These are phyloP conservation scores for Neurospora sp. DNA, from an alignment of 495 filamentous ascomycete genomes.

Conservation along the genomic window DNA sequence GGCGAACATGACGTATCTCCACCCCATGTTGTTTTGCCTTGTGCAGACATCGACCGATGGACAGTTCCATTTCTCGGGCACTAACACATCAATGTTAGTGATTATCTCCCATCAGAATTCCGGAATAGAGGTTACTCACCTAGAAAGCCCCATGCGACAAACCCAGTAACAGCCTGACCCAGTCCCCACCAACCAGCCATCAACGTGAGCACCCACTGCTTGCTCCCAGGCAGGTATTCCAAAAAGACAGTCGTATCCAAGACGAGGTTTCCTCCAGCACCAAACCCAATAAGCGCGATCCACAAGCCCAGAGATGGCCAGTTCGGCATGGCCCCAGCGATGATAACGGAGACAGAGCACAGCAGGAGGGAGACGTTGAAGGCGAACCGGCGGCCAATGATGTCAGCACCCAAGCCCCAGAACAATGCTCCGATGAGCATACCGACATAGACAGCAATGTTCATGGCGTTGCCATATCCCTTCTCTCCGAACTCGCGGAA, in stretches of 20 bases:
- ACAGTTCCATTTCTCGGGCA: constrained; percentile 45
- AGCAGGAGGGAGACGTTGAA: constrained; percentile 66
- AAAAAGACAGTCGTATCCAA: constrained; percentile 68
- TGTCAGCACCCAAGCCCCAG: constrained; percentile 70
- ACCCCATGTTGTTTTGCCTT: constrained; percentile 62
- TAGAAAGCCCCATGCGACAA: constrained; percentile 70
- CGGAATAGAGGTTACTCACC: constrained; percentile 30
- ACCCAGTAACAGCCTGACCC: constrained; percentile 57
- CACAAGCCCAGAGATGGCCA: constrained; percentile 58
- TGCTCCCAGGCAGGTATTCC: constrained; percentile 65
- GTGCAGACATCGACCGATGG: constrained; percentile 45
- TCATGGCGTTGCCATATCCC: constrained; percentile 44
- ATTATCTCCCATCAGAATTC: not conserved
- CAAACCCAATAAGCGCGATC: constrained; percentile 58
- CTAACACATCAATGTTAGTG: constrained; percentile 9
- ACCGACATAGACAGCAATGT: constrained; percentile 57
- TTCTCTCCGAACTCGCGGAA: constrained; percentile 46
- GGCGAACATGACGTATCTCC: constrained; percentile 67
- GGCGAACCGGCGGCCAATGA: constrained; percentile 60
- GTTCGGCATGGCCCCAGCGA: constrained; percentile 60
- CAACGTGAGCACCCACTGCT: constrained; percentile 68
- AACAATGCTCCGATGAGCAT: constrained; percentile 65
- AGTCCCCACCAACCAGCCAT: constrained; percentile 74
- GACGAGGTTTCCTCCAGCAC: constrained; percentile 64
- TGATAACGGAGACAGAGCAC: constrained; percentile 53